These are phyloP conservation scores for Hevea brasiliensis DNA, from an alignment of 345 rosid genomes.

Conservation along the genomic window DNA sequence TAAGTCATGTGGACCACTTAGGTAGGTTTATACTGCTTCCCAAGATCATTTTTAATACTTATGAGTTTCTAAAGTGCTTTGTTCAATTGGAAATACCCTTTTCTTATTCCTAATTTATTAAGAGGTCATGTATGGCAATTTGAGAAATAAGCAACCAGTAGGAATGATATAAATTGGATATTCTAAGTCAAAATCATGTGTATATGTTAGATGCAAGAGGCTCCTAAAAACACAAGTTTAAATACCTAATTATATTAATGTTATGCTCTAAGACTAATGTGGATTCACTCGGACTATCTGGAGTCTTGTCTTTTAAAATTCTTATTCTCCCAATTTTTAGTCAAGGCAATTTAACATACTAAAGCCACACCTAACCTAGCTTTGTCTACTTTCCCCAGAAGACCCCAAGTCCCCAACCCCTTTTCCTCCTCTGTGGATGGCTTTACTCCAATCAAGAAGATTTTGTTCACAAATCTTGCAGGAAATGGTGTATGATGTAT, in stretches of 20 bases:
- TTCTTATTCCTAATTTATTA: background rate
- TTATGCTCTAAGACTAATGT: background rate
- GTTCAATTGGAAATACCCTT: background rate
- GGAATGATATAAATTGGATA: background rate
- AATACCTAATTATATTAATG: background rate
- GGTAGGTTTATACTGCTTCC: conserved; percentile 48
- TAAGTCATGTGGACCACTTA: conserved; percentile 86
- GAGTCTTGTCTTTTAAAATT: background rate
- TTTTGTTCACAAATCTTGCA: background rate
- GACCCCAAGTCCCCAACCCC: background rate
- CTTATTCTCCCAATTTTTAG: background rate
- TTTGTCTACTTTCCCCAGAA: too few relatives aligned
- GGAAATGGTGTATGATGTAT: background rate
- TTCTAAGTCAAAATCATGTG: background rate
- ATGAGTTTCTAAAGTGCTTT: background rate
- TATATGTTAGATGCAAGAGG: background rate
- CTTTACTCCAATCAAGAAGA: background rate
- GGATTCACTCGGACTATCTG: background rate
- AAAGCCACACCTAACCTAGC: too few relatives aligned
- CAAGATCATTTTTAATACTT: background rate
- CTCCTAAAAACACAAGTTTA: background rate
- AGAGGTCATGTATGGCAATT: background rate
- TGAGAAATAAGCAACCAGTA: background rate
- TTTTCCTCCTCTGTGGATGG: background rate
- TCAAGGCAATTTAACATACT: background rate